Base-by-base conservation (phyloP, 805 yeast genomes). In the Candida anglica region DNA sequence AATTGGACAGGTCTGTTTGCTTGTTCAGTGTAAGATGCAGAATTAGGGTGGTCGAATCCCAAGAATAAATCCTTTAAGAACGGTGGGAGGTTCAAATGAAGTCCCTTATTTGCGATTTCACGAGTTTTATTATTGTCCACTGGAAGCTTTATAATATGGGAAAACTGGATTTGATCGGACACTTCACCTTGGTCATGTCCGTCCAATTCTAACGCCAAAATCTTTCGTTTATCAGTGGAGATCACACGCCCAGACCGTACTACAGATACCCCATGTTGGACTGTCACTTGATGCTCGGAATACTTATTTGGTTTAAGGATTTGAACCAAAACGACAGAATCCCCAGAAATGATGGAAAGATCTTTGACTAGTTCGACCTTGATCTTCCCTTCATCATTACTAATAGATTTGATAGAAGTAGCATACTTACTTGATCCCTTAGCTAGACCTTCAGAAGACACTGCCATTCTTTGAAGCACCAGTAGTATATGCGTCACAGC, bases 351-450 rank as follows among this genome's bases (percentile, higher is more conserved):
- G 14, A 19, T 10, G 30, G 19, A 33, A 21, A 27, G 32, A 14
- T 41, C 40, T 14, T 28, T 29, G 4, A 13, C 15, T 4, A 16
- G 5, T 14, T 18, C 15, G 2, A 21, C 15, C 6, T 21, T 5
- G 33, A 32, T n/a, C 27, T 20, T 13, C 36, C 16, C 8, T 11
- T 16, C 15, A n/a, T 20, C 17, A 6, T 4, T 15, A 15, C 14
- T 20, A 6, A 45, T 15, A 1, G 27, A 27, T n/a, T 46, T 35
- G 10, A 58, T 37, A 19, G 40, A 32, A 23, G 40, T 27, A 25
- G 55, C 52, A 39, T 64, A 62, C 38, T 62, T 63, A 35, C 69
- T 63, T 9, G 34, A 35, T 1, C 59, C 60, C 25, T 42, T 46
- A 6, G 47, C 27, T 5, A 11, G 11, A 7, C 32, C 32, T 19